phyloP scores from a whole-genome alignment of 495 filamentous ascomycete species.

The Acidiella bohemica region DNA sequence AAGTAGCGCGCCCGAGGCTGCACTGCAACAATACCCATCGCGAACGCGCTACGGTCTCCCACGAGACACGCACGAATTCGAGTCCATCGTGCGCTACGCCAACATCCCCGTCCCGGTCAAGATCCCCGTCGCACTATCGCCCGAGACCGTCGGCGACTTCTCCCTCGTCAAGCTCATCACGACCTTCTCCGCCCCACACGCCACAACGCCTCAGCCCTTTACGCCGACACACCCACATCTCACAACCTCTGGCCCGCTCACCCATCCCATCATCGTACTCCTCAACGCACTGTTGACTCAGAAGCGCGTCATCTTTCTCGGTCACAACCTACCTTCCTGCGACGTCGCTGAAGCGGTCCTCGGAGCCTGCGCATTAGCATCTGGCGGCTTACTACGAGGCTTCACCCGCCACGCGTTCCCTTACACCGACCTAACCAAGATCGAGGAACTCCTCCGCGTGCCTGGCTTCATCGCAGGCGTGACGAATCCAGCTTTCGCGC shows the following conservation, averaged over 20 bases:
- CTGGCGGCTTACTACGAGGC: conserved; percentile 83
- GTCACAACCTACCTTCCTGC: conserved; percentile 83
- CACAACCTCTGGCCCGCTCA: conserved; percentile 73
- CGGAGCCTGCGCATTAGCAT: conserved; percentile 82
- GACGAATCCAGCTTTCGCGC: conserved; percentile 89
- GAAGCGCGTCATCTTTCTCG: conserved; percentile 90
- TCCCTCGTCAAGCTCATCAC: conserved; percentile 94
- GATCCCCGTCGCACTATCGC: conserved; percentile 79
- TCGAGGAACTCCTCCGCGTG: conserved; percentile 89
- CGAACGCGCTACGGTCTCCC: conserved; percentile 49
- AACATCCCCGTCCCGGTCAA: conserved; percentile 93
- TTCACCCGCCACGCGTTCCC: conserved; percentile 98
- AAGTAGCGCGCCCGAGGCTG: background rate
- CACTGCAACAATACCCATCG: conserved; percentile 9
- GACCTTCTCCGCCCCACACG: conserved; percentile 71
- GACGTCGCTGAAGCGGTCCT: conserved; percentile 93
- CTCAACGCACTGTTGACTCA: conserved; percentile 82
- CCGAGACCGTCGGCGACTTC: conserved; percentile 95
- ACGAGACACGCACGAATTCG: conserved; percentile 93
- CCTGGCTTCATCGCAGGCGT: conserved; percentile 97
- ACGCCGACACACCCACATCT: conserved; percentile 69
- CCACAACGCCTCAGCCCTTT: conserved; percentile 73
- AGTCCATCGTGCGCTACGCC: conserved; percentile 87
- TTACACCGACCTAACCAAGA: conserved; percentile 95
- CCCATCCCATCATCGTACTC: conserved; percentile 65